Conservation (phyloP, 2,329 filamentous ascomycete genomes). For the Gremmenia infestans region DNA sequence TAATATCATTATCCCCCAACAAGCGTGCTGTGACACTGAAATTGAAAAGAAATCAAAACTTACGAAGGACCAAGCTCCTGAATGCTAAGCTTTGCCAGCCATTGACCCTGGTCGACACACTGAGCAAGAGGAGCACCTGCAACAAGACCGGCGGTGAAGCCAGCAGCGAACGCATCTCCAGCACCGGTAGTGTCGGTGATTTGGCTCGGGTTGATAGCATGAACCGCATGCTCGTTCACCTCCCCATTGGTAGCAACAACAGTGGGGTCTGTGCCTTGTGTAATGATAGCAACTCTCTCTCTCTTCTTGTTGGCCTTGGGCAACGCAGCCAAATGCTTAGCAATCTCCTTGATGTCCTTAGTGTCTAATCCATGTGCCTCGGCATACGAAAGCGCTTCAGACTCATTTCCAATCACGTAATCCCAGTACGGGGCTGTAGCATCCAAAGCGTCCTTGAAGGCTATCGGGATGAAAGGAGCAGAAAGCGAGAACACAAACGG, state of each 20-base stretch:
- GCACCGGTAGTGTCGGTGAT: slow-evolving; percentile 98
- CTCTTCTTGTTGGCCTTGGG: slow-evolving; percentile 88
- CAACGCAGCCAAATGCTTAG: slow-evolving; percentile 76
- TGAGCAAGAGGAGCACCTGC: slow-evolving; percentile 75
- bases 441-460: slow-evolving; percentile 96
- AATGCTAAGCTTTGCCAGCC: slow-evolving; percentile 91
- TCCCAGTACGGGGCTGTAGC: slow-evolving; percentile 87
- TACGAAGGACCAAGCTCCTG: slow-evolving; percentile 95
- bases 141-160: slow-evolving; percentile 84
- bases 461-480: slow-evolving; percentile 91
- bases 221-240: slow-evolving; percentile 75
- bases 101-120: slow-evolving; percentile 87
- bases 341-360: slow-evolving; percentile 78
- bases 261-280: slow-evolving; percentile 89
- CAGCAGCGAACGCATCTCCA: slow-evolving; percentile 93
- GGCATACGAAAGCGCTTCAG: slow-evolving; percentile 84
- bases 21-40: slow-evolving; percentile 1
- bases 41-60: slow-evolving; percentile 40
- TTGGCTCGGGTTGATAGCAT: slow-evolving; percentile 66
- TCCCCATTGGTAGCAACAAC: slow-evolving; percentile 73
- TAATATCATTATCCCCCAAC: neutral
- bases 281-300: slow-evolving; percentile 83
- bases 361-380: slow-evolving; percentile 71
- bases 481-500: slow-evolving; percentile 86
- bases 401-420: slow-evolving; percentile 95